Percentiles rank a stretch among this genome's conserved stretches.
Conservation (phyloP, 2,329 filamentous ascomycete genomes). For the Alternaria consortialis region DNA sequence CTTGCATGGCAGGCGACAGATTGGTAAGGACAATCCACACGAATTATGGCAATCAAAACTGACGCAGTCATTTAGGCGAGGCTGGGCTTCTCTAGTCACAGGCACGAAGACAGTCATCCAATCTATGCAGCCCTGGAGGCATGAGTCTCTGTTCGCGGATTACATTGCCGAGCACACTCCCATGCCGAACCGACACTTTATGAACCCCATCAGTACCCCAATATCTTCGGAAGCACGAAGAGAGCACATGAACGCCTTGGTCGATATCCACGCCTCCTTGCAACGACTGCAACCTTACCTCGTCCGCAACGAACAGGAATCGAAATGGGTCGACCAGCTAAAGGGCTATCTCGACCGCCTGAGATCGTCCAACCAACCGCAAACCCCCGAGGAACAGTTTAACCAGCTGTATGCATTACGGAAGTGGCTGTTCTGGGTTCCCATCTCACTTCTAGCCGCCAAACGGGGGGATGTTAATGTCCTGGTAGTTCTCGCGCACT, state of each 20-base stretch:
- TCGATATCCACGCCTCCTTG: conserved; percentile 54
- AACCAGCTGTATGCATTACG: conserved; percentile 86
- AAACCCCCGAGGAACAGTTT: conserved; percentile 80
- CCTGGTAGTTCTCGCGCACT: conserved; percentile 85
- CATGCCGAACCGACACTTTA: conserved; percentile 47
- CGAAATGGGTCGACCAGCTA: conserved; percentile 60
- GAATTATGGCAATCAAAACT: conserved; percentile 8
- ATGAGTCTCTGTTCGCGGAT: conserved; percentile 85
- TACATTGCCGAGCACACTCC: conserved; percentile 79
- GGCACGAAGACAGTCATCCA: conserved; percentile 90
- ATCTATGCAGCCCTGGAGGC: conserved; percentile 90
- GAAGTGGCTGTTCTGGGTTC: conserved; percentile 96
- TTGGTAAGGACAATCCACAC: conserved; percentile 71
- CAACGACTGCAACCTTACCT: conserved; percentile 57
- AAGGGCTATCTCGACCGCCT: conserved; percentile 58
- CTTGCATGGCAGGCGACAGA: conserved; percentile 96
- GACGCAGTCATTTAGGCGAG: conserved; percentile 67
- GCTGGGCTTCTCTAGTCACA: conserved; percentile 92
- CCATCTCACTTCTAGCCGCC: conserved; percentile 81
- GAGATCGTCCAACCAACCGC: conserved; percentile 52
- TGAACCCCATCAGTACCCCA: conserved; percentile 74
- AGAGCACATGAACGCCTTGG: conserved; percentile 63
- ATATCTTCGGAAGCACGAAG: conserved; percentile 63
- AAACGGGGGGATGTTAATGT: conserved; percentile 79
- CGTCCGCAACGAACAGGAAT: conserved; percentile 56